Percentiles rank a stretch among this genome's conserved stretches.
Evolutionary conservation across 176 grass and related monocot genomes (phyloP).

Genomic region (Oryza longistaminata): DNA sequence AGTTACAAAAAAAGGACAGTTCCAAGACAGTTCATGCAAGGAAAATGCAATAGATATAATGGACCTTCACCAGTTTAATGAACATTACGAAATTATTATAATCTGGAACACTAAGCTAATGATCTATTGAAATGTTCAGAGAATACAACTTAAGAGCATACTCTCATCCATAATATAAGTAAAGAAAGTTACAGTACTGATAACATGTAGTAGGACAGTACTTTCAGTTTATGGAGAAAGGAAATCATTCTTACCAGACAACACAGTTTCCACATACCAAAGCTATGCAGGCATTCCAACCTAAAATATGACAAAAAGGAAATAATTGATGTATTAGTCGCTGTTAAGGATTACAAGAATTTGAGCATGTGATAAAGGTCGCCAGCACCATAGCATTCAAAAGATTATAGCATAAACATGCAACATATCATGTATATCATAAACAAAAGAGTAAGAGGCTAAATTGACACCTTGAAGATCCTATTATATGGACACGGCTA

Average conservation of each 20-base stretch:
- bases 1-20: constrained; percentile 18
- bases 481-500: not conserved
- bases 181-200: not conserved
- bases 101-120: not conserved
- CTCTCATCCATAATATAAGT: not conserved
- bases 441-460: not conserved
- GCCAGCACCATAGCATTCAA: not conserved
- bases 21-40: not conserved
- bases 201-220: not conserved
- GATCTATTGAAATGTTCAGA: not conserved
- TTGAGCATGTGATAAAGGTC: not conserved
- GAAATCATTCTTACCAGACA: constrained; percentile 73
- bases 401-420: not conserved
- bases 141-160: not conserved
- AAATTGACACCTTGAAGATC: not conserved
- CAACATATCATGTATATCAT: not conserved
- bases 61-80: not conserved
- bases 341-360: not conserved
- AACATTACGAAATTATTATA: not conserved
- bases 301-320: constrained; percentile 49
- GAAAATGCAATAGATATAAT: not conserved
- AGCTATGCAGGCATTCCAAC: constrained; percentile 99
- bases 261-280: constrained; percentile 90
- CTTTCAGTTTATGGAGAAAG: not conserved
- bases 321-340: constrained; percentile 1